Conservation (phyloP, 805 yeast genomes). For the Zygosaccharomyces bisporus region DNA sequence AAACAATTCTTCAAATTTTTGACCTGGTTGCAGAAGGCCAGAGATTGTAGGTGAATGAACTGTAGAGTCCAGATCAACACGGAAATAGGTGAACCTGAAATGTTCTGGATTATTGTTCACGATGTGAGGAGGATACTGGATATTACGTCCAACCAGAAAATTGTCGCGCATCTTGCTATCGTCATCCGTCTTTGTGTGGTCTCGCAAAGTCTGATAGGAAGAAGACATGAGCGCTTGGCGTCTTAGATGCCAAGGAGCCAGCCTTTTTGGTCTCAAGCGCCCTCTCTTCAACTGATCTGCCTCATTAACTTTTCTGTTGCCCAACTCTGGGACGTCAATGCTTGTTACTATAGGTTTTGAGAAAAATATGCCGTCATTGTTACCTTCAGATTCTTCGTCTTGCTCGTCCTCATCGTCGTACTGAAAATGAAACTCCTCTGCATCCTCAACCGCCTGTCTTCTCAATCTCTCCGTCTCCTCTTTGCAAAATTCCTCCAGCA, state of each 20-base stretch:
- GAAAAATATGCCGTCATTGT: constrained; percentile 37
- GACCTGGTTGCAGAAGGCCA: constrained; percentile 65
- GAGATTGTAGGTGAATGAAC: constrained; percentile 85
- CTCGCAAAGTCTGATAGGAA: constrained; percentile 11
- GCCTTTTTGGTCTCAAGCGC: constrained; percentile 68
- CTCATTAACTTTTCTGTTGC: constrained; percentile 50
- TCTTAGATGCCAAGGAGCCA: constrained; percentile 67
- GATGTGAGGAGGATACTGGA: constrained; percentile 44
- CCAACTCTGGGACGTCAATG: constrained; percentile 41
- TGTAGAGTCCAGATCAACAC: constrained; percentile 86
- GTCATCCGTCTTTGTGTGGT: constrained; percentile 15
- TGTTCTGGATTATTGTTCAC: constrained; percentile 48
- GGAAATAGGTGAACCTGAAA: constrained; percentile 83
- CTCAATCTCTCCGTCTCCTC: constrained; percentile 57
- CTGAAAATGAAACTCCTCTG: constrained; percentile 38
- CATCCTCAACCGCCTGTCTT: constrained; percentile 40
- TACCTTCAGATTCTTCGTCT: constrained; percentile 13
- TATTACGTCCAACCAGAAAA: constrained; percentile 32
- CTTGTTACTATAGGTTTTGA: constrained; percentile 43
- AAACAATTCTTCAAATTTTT: constrained; percentile 60
- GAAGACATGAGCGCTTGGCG: constrained; percentile 14
- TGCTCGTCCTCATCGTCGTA: constrained; percentile 35
- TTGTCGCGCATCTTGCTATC: constrained; percentile 24
- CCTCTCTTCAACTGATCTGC: constrained; percentile 51
- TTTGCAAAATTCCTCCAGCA: constrained; percentile 70